Evolutionary conservation across 768 basidiomycete species (phyloP).

Genomic region (Panellus pusillus): DNA sequence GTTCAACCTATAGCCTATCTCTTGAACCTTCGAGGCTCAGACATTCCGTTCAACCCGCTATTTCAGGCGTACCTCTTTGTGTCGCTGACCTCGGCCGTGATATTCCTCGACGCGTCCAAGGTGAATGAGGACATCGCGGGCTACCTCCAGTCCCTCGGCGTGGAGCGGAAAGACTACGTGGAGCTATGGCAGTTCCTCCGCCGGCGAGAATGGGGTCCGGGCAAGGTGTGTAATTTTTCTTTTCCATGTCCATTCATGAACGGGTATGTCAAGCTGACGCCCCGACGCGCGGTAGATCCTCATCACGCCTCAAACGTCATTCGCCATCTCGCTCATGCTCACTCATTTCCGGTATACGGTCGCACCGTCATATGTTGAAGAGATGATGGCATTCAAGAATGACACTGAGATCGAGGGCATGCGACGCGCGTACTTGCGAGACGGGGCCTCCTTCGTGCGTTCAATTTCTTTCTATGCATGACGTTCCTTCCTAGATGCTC

Average conservation of each 20-base stretch:
- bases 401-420: constrained; percentile 81
- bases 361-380: constrained; percentile 66
- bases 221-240: constrained; percentile 51
- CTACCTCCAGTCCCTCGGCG: constrained; percentile 57
- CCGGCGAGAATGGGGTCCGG: constrained; percentile 73
- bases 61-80: constrained; percentile 88
- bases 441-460: constrained; percentile 83
- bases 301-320: constrained; percentile 72
- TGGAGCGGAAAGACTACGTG: constrained; percentile 67
- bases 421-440: constrained; percentile 81
- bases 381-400: constrained; percentile 89
- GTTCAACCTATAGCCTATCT: constrained; percentile 61
- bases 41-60: constrained; percentile 90
- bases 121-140: constrained; percentile 54
- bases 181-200: constrained; percentile 80
- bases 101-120: constrained; percentile 78
- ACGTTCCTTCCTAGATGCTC: constrained; percentile 11
- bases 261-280: background rate
- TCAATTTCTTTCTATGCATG: constrained; percentile 9
- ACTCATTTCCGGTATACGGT: constrained; percentile 81
- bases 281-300: constrained; percentile 44
- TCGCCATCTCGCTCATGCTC: constrained; percentile 83
- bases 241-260: background rate
- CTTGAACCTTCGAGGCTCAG: constrained; percentile 85
- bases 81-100: constrained; percentile 53